A percentile compares a stretch with the other conserved stretches of the same genome.
phyloP scores from a whole-genome alignment of 495 filamentous ascomycete species.

The Penicillium maclennaniae region DNA sequence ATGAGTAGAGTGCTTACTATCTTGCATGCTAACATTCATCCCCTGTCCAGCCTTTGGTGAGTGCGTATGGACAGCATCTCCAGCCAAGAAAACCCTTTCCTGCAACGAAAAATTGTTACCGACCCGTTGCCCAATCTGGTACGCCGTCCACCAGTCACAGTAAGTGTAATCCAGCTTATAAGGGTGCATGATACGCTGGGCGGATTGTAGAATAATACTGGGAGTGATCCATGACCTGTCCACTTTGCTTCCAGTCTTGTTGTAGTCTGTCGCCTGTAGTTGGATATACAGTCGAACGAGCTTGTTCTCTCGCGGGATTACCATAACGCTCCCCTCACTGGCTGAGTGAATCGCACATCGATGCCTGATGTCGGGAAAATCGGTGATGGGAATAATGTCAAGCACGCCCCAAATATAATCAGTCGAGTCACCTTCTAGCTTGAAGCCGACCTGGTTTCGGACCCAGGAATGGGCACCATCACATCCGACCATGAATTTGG shows the following conservation, averaged over 20 bases:
- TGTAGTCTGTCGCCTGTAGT: constrained; percentile 46
- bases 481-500: constrained; percentile 62
- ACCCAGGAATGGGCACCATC: constrained; percentile 63
- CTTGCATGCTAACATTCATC: constrained; percentile 69
- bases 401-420: constrained; percentile 61
- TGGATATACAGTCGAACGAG: constrained; percentile 68
- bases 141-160: constrained; percentile 60
- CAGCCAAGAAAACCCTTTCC: constrained; percentile 62
- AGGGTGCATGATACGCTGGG: constrained; percentile 55
- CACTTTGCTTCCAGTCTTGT: constrained; percentile 20
- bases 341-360: constrained; percentile 61
- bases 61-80: constrained; percentile 56
- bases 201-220: constrained; percentile 54
- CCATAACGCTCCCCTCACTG: constrained; percentile 56
- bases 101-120: constrained; percentile 54
- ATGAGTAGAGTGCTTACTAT: constrained; percentile 25
- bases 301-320: constrained; percentile 64
- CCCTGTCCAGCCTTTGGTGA: constrained; percentile 72
- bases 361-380: constrained; percentile 64
- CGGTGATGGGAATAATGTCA: constrained; percentile 59
- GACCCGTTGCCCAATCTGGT: constrained; percentile 63
- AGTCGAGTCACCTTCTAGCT: constrained; percentile 54
- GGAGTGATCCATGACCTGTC: constrained; percentile 55
- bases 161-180: constrained; percentile 59
- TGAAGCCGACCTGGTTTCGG: constrained; percentile 47